A percentile compares a stretch with the other conserved stretches of the same genome.
Conservation (phyloP, 2,329 filamentous ascomycete species). For the Epichloe sibirici region DNA sequence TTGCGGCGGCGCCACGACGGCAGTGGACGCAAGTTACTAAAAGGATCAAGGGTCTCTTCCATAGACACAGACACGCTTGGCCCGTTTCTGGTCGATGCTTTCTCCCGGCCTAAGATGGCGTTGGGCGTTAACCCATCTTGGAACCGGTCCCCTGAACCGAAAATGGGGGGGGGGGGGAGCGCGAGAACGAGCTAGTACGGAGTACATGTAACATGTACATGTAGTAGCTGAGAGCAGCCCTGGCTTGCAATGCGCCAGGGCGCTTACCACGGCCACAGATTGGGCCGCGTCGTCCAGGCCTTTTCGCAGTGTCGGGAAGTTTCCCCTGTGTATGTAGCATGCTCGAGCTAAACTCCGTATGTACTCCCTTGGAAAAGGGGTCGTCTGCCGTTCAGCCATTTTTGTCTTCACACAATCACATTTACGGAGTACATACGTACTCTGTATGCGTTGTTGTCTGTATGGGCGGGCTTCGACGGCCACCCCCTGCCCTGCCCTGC, state of each 20-base stretch:
- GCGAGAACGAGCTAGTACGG: background rate
- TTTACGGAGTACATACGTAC: too few species aligned
- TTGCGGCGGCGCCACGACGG: background rate
- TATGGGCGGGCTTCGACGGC: too few species aligned
- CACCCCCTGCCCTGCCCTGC: too few species aligned
- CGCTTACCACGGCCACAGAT: constrained; percentile 7
- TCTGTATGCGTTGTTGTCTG: too few species aligned
- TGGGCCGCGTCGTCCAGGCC: constrained; percentile 7
- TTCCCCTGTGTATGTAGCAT: background rate
- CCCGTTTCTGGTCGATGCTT: too few species aligned
- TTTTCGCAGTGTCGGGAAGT: constrained; percentile 1
- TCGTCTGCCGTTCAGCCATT: background rate
- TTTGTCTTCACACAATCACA: too few species aligned
- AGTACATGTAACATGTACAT: background rate
- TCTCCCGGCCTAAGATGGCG: background rate
- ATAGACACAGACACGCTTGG: too few species aligned
- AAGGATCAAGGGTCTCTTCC: too few species aligned
- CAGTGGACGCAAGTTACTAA: background rate
- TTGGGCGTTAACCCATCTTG: background rate
- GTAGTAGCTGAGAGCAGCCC: background rate
- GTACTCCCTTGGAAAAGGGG: background rate
- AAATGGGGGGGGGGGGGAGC: background rate
- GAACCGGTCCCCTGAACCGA: background rate
- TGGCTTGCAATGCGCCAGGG: constrained; percentile 5
- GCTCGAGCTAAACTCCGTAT: background rate